Percentiles rank a stretch among this genome's conserved stretches.
Conservation (phyloP, 176 grass and related monocot genomes). For the Bromus sterilis region DNA sequence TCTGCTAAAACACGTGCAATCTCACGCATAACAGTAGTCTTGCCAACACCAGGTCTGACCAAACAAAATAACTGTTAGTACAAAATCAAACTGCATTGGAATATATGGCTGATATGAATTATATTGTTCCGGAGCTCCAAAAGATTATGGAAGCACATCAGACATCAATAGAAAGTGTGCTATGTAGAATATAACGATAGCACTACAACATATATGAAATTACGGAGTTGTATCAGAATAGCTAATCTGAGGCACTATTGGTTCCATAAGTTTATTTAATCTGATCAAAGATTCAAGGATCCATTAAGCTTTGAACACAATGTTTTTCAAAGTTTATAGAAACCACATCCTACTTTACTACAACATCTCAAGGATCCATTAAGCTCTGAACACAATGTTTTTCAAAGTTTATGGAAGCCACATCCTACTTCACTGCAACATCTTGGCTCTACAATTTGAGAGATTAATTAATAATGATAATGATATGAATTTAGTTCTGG, state of each 20-base stretch:
- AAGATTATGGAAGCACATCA: neutral
- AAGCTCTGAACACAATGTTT: neutral
- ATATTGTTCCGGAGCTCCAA: neutral
- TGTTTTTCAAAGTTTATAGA: neutral
- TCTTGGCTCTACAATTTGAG: neutral
- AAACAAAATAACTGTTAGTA: slow-evolving; percentile 8
- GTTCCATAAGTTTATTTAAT: neutral
- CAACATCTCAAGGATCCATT: neutral
- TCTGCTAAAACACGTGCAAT: slow-evolving; percentile 95
- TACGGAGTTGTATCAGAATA: neutral
- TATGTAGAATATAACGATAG: neutral
- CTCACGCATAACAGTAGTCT: slow-evolving; percentile 96
- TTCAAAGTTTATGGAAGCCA: neutral
- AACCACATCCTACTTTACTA: neutral
- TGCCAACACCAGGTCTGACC: slow-evolving; percentile 85
- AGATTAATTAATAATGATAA: neutral
- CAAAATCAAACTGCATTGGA: neutral
- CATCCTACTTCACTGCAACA: neutral
- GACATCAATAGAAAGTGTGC: neutral
- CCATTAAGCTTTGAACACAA: neutral
- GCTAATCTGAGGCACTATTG: neutral
- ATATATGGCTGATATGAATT: neutral
- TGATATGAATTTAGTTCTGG: neutral
- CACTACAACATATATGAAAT: neutral
- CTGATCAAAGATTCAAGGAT: neutral